phyloP scores from a whole-genome alignment of 495 filamentous ascomycete species.

The Penicillium samsonianum region DNA sequence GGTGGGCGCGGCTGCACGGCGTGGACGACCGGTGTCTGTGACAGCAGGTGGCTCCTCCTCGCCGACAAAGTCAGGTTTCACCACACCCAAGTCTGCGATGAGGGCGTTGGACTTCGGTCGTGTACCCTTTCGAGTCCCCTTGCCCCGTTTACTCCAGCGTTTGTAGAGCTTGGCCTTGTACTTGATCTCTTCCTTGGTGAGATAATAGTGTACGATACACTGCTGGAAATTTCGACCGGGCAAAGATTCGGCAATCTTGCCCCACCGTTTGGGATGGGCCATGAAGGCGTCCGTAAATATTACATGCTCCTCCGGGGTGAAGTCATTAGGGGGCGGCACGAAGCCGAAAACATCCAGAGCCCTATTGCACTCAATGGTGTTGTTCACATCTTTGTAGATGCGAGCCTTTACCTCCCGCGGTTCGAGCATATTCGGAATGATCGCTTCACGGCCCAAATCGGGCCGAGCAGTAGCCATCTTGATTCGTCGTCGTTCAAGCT shows the following conservation, averaged over 20 bases:
- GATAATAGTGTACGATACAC: constrained; percentile 94
- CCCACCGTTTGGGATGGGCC: constrained; percentile 86
- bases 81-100: constrained; percentile 68
- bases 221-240: constrained; percentile 74
- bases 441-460: constrained; percentile 80
- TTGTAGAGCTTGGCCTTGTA: constrained; percentile 81
- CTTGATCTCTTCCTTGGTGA: constrained; percentile 82
- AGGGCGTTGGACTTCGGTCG: constrained; percentile 75
- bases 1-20: constrained; percentile 67
- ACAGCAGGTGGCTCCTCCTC: constrained; percentile 55
- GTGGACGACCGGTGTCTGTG: constrained; percentile 69
- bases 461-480: constrained; percentile 67
- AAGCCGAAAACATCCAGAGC: constrained; percentile 73
- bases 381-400: constrained; percentile 72
- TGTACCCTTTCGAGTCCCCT: constrained; percentile 49
- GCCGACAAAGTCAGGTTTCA: constrained; percentile 56
- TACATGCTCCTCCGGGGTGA: constrained; percentile 74
- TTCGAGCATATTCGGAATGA: constrained; percentile 76
- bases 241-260: constrained; percentile 76
- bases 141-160: constrained; percentile 65
- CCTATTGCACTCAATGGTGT: constrained; percentile 63
- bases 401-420: constrained; percentile 43
- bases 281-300: constrained; percentile 79
- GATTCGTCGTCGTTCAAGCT: constrained; percentile 66
- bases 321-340: constrained; percentile 76